These are phyloP conservation scores for Rhodotorula graminis DNA, from an alignment of 768 basidiomycete species.

Conservation along the genomic window DNA sequence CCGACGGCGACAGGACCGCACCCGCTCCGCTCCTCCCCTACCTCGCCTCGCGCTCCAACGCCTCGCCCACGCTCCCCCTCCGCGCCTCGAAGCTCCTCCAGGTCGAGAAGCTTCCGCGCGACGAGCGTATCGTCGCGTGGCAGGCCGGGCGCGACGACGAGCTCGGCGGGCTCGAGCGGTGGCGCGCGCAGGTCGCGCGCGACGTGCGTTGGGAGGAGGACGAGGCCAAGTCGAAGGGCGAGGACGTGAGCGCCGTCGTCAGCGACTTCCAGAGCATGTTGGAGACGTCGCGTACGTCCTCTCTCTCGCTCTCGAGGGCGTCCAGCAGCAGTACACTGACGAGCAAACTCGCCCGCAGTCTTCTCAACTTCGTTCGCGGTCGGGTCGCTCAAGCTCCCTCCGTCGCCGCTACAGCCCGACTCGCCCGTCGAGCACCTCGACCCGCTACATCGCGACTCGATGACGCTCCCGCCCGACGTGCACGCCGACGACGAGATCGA, in stretches of 20 bases:
- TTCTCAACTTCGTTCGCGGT: constrained; percentile 11
- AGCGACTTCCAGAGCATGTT: background rate
- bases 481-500: background rate
- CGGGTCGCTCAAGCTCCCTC: background rate
- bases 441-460: background rate
- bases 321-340: background rate
- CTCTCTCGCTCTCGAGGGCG: no score
- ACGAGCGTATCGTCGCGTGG: constrained; percentile 17
- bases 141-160: constrained; percentile 87
- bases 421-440: background rate
- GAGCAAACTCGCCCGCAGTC: background rate
- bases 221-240: background rate
- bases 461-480: background rate
- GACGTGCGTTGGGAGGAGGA: background rate
- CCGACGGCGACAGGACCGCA: background rate
- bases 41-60: background rate
- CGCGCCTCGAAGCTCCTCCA: background rate
- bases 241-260: background rate
- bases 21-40: background rate
- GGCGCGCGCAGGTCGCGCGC: background rate
- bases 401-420: background rate
- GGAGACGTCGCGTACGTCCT: background rate
- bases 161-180: constrained; percentile 53
- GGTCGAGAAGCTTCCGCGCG: background rate
- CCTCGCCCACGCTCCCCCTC: background rate